These are phyloP conservation scores for Penicillium occitanis DNA, from an alignment of 2,329 filamentous ascomycete genomes.

Conservation along the genomic window DNA sequence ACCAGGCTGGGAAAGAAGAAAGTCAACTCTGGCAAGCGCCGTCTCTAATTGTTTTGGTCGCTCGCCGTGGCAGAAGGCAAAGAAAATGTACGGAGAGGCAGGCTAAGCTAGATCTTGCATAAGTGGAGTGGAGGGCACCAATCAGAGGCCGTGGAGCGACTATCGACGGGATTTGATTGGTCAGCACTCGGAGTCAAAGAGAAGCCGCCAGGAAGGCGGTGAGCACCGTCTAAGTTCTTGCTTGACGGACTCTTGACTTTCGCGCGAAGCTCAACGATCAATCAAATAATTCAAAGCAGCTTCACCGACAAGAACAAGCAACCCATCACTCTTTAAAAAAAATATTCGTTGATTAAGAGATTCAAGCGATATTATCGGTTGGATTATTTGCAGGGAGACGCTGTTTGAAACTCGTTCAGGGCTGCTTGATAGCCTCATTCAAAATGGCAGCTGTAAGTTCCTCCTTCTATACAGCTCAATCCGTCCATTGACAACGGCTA, in stretches of 20 bases:
- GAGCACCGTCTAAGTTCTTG: constrained; percentile 1
- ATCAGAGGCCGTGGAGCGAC: not conserved
- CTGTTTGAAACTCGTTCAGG: not conserved
- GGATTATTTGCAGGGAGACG: too few relatives aligned
- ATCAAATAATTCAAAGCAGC: not conserved
- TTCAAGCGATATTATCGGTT: not conserved
- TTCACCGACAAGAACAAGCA: not conserved
- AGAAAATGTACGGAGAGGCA: not conserved
- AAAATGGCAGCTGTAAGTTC: constrained; percentile 22
- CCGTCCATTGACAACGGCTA: not conserved
- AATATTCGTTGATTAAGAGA: too few relatives aligned
- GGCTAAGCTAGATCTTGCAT: not conserved
- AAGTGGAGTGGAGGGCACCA: not conserved
- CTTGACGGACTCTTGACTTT: not conserved
- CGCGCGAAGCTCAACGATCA: constrained; percentile 1
- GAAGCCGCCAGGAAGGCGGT: constrained; percentile 19
- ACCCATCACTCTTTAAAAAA: not conserved
- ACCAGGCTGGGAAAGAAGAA: not conserved
- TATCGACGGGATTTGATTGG: not conserved
- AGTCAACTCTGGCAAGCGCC: not conserved
- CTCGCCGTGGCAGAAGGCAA: not conserved
- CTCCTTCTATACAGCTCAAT: not conserved
- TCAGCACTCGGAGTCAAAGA: not conserved
- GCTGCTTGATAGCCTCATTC: not conserved
- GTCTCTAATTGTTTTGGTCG: not conserved